phyloP scores from a whole-genome alignment of 2,329 filamentous ascomycete genomes.

The Aspergillus ustus region DNA sequence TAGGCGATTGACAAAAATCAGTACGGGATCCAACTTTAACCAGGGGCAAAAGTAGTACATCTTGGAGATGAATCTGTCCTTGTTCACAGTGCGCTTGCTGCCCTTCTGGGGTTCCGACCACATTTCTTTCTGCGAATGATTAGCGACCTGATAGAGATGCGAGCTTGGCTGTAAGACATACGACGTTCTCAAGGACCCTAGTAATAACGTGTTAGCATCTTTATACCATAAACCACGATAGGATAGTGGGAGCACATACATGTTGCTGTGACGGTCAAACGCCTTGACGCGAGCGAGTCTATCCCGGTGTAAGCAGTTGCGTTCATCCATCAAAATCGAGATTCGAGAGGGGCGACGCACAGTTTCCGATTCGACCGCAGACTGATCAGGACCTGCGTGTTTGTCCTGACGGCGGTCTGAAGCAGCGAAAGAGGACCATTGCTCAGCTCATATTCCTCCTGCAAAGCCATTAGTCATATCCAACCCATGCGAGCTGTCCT shows the following conservation, averaged over 20 bases:
- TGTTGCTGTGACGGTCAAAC: slow-evolving; percentile 98
- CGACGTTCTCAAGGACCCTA: slow-evolving; percentile 80
- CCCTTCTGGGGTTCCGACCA: slow-evolving; percentile 94
- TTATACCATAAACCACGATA: background rate
- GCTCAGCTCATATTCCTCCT: slow-evolving; percentile 77
- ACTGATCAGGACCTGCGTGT: slow-evolving; percentile 94
- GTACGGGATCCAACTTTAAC: background rate
- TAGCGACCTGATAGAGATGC: background rate
- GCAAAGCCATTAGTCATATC: background rate
- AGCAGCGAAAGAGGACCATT: slow-evolving; percentile 87
- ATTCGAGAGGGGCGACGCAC: slow-evolving; percentile 1
- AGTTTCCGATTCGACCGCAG: slow-evolving; percentile 95
- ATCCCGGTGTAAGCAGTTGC: background rate
- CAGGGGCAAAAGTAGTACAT: slow-evolving; percentile 63
- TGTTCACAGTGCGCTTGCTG: slow-evolving; percentile 92
- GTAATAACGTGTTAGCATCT: background rate
- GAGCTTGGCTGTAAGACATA: background rate
- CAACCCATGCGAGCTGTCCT: background rate
- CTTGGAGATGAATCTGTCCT: slow-evolving; percentile 98
- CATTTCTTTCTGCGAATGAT: slow-evolving; percentile 75
- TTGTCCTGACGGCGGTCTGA: slow-evolving; percentile 91
- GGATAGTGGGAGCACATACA: slow-evolving; percentile 53
- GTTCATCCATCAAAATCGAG: background rate
- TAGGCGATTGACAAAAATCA: slow-evolving; percentile 37
- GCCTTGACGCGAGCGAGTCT: slow-evolving; percentile 92